Evolutionary conservation across 108 stramenopile species (phyloP).

Genomic region (Skeletonema tropicum): DNA sequence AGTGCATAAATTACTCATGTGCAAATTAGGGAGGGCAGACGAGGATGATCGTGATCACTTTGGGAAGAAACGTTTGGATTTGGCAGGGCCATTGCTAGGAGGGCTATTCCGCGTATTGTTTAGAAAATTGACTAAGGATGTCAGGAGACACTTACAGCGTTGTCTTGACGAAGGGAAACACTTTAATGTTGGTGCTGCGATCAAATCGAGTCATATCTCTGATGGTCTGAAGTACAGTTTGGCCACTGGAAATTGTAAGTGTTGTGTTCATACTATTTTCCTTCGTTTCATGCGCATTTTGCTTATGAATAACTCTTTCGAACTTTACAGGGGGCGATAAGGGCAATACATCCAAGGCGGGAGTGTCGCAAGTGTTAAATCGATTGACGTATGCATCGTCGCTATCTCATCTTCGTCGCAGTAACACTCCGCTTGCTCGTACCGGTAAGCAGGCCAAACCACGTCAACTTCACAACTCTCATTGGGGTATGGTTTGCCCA

Average conservation of each 20-base stretch:
- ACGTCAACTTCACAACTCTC: constrained; percentile 98
- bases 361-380: constrained; percentile 98
- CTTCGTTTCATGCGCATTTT: not conserved
- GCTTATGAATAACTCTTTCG: not conserved
- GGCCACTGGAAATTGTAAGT: constrained; percentile 99
- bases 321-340: constrained; percentile 86
- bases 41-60: constrained; percentile 99
- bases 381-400: constrained; percentile 98
- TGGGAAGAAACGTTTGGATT: constrained; percentile 99
- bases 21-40: constrained; percentile 89
- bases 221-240: constrained; percentile 97
- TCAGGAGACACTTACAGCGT: constrained; percentile 91
- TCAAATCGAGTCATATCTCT: constrained; percentile 96
- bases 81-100: constrained; percentile 97
- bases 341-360: constrained; percentile 91
- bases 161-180: constrained; percentile 96
- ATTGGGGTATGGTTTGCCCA: constrained; percentile 98
- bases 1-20: constrained; percentile 97
- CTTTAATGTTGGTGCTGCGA: constrained; percentile 94
- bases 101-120: constrained; percentile 96
- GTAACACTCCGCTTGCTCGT: constrained; percentile 97
- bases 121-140: constrained; percentile 93
- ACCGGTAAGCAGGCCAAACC: constrained; percentile 99
- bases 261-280: not conserved
- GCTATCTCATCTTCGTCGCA: constrained; percentile 96